Evolutionary conservation across 805 yeast species (phyloP), one percentile per base, ranked within the genome.

Genomic region (Yamadazyma takamatsuzukensis): DNA sequence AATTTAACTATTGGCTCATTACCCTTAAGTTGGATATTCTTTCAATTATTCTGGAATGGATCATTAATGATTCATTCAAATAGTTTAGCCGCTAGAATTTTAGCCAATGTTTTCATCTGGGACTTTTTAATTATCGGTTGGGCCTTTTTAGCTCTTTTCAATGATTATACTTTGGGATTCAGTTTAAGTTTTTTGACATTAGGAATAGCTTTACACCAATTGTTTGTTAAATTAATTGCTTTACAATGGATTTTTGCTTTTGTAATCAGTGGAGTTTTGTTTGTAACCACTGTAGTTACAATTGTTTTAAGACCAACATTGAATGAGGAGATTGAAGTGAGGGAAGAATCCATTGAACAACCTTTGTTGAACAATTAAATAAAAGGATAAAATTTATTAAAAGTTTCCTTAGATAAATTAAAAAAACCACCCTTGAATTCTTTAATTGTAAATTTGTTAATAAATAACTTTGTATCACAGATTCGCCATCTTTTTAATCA

Each of bases 201-300:
- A 36, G 89, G 84, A 21, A 53, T 85, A 27, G 90, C 80, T 4
- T 62, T 82, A 27, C 80, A 81, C 33, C 95, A 85, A 59, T 53
- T 85, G 34, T 68, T 78, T 50, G 73, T 78, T 29, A 81, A 74
- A 59, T 63, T 76, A 22, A 70, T 85, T 60, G 90, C 90, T 2
- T 68, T 85, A 44, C 95, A 85, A 63, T 85, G 95, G 95, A 74
- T 82, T 43, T 85, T 85, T 63, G 94, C 88, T 3, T 76, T 82
- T 43, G 56, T 73, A 33, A 83, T 83, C 40, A 59, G 83, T 7
- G 78, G 74, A 4, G 33, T 78, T 18, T 68, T 81, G 52, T 68
- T 78, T 36, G 47, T 78, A 14, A 53, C 70, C 30, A 64, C 83
- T 5, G 45, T 74, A 12, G 56, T 74, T 18, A 70, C 72, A 22